Percentiles rank a stretch among this genome's conserved stretches.
These are phyloP conservation scores for Aspergillus saccharolyticus DNA, from an alignment of 495 filamentous ascomycete genomes.

Conservation along the genomic window DNA sequence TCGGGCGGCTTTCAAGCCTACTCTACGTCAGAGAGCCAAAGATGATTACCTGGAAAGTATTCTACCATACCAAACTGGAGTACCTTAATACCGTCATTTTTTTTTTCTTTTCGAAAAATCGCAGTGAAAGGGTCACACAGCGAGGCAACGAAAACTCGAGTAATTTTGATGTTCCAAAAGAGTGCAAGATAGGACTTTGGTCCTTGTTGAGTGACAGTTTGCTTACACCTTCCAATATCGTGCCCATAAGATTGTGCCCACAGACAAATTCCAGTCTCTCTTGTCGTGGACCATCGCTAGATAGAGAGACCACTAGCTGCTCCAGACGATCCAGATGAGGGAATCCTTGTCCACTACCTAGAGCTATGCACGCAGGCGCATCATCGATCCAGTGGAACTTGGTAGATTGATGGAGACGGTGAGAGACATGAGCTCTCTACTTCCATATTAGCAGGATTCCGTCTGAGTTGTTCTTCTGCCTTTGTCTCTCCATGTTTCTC, in stretches of 20 bases:
- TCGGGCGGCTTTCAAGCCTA: background rate
- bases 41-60: background rate
- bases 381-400: constrained; percentile 2
- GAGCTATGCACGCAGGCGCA: constrained; percentile 8
- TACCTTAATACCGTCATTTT: background rate
- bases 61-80: background rate
- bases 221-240: background rate
- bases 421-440: background rate
- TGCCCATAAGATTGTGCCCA: background rate
- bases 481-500: background rate
- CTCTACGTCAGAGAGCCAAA: constrained; percentile 1
- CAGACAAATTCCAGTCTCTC: background rate
- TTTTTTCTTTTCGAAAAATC: background rate
- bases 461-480: background rate
- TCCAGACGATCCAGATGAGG: constrained; percentile 3
- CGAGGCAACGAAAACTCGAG: background rate
- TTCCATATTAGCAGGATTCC: background rate
- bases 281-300: background rate
- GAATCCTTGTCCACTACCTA: background rate
- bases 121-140: background rate
- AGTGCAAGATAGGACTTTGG: background rate
- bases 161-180: background rate
- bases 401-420: constrained; percentile 6
- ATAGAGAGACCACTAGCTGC: background rate
- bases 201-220: background rate